These are phyloP conservation scores for Hanseniaspora jakobsenii DNA, from an alignment of 805 yeast species.

Conservation along the genomic window DNA sequence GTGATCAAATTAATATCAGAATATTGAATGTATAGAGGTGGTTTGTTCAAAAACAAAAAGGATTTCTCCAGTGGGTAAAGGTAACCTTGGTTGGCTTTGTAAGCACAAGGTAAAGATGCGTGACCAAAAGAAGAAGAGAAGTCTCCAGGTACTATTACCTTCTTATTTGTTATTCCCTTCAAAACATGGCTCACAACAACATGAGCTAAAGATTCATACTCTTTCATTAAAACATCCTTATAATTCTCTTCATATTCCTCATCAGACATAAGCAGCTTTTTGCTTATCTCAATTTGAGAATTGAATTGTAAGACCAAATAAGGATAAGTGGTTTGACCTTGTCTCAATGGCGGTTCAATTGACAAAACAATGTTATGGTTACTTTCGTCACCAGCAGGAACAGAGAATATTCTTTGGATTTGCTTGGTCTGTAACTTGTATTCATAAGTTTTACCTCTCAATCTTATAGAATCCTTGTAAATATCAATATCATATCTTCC, in stretches of 20 bases:
- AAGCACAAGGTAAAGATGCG: conserved; percentile 81
- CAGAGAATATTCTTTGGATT: conserved; percentile 76
- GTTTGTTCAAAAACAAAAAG: conserved; percentile 81
- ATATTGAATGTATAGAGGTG: conserved; percentile 82
- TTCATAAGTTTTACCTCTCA: conserved; percentile 95
- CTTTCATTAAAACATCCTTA: conserved; percentile 58
- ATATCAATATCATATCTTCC: conserved; percentile 96
- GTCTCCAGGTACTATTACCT: conserved; percentile 73
- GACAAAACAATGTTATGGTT: conserved; percentile 82
- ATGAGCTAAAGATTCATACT: conserved; percentile 74
- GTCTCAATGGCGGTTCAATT: conserved; percentile 93
- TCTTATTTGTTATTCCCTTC: conserved; percentile 79
- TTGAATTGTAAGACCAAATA: conserved; percentile 82
- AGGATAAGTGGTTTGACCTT: conserved; percentile 95
- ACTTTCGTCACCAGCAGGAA: conserved; percentile 89
- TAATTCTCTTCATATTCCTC: conserved; percentile 67
- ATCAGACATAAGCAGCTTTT: conserved; percentile 74
- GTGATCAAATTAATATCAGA: conserved; percentile 65
- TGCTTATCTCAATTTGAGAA: conserved; percentile 81
- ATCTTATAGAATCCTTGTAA: conserved; percentile 73
- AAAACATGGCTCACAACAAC: conserved; percentile 78
- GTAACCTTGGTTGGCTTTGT: conserved; percentile 91
- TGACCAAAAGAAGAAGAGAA: conserved; percentile 64
- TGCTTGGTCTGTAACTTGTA: conserved; percentile 86
- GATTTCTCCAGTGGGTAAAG: conserved; percentile 87